A percentile compares a stretch with the other conserved stretches of the same genome.
Evolutionary conservation across 163 green algal genomes (phyloP).

Genomic region (Chlamydomonas reinhardtii): DNA sequence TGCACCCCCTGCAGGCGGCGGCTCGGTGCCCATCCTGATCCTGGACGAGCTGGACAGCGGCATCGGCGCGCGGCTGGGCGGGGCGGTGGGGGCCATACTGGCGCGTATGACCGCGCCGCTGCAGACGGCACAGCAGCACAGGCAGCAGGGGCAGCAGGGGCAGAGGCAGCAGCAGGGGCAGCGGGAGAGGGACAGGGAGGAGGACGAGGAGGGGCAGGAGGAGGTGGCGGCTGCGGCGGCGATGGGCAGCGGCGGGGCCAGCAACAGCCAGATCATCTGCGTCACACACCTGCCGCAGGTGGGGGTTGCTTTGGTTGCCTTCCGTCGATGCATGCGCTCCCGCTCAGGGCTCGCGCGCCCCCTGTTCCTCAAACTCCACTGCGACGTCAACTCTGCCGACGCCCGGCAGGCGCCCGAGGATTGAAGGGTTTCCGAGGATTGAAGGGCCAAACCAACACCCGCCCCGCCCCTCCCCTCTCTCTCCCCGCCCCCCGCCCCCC

Average conservation of each 20-base stretch:
- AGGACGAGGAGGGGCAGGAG: too few relatives aligned
- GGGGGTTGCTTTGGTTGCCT: too few relatives aligned
- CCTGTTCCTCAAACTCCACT: too few relatives aligned
- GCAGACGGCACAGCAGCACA: conserved; percentile 1
- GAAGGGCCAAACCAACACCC: too few relatives aligned
- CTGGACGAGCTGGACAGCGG: conserved; percentile 93
- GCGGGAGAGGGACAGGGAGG: too few relatives aligned
- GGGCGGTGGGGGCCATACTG: conserved; percentile 80
- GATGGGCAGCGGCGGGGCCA: not conserved
- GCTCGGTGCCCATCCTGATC: conserved; percentile 75
- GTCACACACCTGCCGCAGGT: conserved; percentile 92
- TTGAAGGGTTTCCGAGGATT: too few relatives aligned
- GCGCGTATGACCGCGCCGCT: conserved; percentile 66
- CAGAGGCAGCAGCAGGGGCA: too few relatives aligned
- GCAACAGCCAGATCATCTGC: conserved; percentile 87
- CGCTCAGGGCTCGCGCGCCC: too few relatives aligned
- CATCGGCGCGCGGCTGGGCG: conserved; percentile 84
- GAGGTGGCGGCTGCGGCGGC: not conserved
- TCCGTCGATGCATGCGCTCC: too few relatives aligned
- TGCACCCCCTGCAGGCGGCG: conserved; percentile 7
- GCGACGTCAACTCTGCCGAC: too few relatives aligned
- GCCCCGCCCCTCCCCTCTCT: not conserved
- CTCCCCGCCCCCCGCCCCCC: not conserved
- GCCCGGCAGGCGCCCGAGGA: too few relatives aligned
- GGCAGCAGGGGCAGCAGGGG: too few relatives aligned